A percentile compares a stretch with the other conserved stretches of the same genome.
Evolutionary conservation across 768 basidiomycete genomes (phyloP).

Genomic region (Serendipita sp.): DNA sequence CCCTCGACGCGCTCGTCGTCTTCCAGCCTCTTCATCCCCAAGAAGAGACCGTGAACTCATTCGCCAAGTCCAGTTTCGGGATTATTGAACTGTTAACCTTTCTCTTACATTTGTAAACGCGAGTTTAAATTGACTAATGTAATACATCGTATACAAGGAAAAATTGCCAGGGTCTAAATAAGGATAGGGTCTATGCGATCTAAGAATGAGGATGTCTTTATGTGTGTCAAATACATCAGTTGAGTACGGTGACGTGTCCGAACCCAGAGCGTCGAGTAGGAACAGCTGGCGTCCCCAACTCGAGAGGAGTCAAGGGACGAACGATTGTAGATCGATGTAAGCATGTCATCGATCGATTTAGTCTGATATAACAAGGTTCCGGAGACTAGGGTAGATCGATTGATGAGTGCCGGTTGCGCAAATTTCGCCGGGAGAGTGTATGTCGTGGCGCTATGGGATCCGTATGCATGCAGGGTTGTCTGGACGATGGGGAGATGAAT

Average conservation of each 20-base stretch:
- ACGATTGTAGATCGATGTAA: too few species aligned
- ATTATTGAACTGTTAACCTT: background rate
- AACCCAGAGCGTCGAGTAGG: too few species aligned
- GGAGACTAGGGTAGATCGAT: background rate
- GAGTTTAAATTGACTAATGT: background rate
- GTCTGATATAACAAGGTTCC: slow-evolving; percentile 1
- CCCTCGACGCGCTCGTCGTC: background rate
- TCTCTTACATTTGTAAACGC: background rate
- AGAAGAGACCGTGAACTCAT: background rate
- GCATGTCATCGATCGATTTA: background rate
- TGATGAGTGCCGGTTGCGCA: background rate
- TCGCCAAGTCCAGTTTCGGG: background rate
- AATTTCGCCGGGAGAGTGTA: background rate
- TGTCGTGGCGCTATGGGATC: background rate
- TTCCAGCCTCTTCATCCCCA: background rate
- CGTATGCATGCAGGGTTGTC: background rate
- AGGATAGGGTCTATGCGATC: background rate
- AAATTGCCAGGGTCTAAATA: background rate
- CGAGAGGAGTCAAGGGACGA: too few species aligned
- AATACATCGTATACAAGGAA: background rate
- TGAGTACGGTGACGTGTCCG: too few species aligned
- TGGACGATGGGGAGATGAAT: too few species aligned
- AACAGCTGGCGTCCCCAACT: too few species aligned
- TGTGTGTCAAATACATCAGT: background rate
- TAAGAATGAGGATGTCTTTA: background rate